Percentiles rank a stretch among this genome's conserved stretches.
These are phyloP conservation scores for Silene coronaria DNA, from an alignment of 179 eudicot genomes.

Conservation along the genomic window DNA sequence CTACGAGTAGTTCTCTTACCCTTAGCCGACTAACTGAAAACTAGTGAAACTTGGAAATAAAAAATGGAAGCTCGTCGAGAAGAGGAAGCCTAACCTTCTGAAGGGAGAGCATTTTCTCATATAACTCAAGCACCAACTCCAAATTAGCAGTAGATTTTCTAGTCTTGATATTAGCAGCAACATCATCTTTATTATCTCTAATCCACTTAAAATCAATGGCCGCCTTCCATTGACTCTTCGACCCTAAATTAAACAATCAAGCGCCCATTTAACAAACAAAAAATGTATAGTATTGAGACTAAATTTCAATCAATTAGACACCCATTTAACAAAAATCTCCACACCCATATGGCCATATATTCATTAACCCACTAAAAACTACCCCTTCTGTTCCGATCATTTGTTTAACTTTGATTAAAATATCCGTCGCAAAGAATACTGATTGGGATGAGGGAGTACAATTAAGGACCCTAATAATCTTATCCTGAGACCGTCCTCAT, in stretches of 20 bases:
- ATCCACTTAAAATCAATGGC: constrained; percentile 92
- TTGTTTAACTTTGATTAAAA: too few species aligned
- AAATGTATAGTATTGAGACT: not conserved
- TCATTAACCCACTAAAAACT: not conserved
- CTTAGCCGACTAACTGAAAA: not conserved
- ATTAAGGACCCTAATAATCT: too few species aligned
- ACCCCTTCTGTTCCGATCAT: too few species aligned
- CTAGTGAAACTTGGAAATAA: not conserved
- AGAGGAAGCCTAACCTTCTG: constrained; percentile 58
- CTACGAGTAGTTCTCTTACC: too few species aligned
- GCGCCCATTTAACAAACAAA: not conserved
- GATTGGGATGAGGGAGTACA: too few species aligned
- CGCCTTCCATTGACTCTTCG: constrained; percentile 81
- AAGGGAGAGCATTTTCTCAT: constrained; percentile 51
- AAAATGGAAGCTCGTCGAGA: not conserved
- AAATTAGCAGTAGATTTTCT: constrained; percentile 71
- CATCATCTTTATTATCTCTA: constrained; percentile 58
- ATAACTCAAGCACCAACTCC: constrained; percentile 70
- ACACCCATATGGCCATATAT: not conserved
- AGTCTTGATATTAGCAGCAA: constrained; percentile 59
- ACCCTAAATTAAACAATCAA: constrained; percentile 12
- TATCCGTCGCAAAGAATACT: too few species aligned
- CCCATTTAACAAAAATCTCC: not conserved
- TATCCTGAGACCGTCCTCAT: too few species aligned
- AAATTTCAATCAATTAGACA: not conserved